Evolutionary conservation across 768 basidiomycete genomes (phyloP).

Genomic region (Tylopilus rubrobrunneus): DNA sequence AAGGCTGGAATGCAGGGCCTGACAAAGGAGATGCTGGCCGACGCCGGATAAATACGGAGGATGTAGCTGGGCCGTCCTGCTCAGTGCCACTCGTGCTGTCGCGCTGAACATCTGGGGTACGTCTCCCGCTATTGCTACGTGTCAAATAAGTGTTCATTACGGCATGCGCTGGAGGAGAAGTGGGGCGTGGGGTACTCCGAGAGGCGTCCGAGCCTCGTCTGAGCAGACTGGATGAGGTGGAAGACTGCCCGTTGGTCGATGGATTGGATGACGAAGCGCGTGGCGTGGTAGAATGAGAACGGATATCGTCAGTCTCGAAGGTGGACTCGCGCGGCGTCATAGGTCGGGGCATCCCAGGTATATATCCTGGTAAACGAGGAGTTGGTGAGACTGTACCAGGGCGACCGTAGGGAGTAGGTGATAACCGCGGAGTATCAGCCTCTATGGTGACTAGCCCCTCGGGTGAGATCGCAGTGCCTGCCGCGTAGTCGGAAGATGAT

Average conservation of each 20-base stretch:
- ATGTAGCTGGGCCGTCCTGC: slow-evolving; percentile 44
- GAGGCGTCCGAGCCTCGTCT: slow-evolving; percentile 59
- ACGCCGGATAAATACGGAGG: slow-evolving; percentile 52
- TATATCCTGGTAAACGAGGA: slow-evolving; percentile 71
- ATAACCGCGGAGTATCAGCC: slow-evolving; percentile 49
- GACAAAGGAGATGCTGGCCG: slow-evolving; percentile 74
- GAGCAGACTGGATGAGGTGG: slow-evolving; percentile 36
- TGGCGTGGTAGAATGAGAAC: slow-evolving; percentile 68
- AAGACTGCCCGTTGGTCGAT: slow-evolving; percentile 29
- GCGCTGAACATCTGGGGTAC: slow-evolving; percentile 54
- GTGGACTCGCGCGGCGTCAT: slow-evolving; percentile 80
- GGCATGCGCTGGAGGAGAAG: slow-evolving; percentile 41
- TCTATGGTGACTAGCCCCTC: slow-evolving; percentile 51
- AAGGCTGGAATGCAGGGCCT: slow-evolving; percentile 54
- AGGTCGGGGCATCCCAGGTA: slow-evolving; percentile 86
- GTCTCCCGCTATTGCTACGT: slow-evolving; percentile 60
- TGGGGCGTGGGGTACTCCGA: slow-evolving; percentile 44
- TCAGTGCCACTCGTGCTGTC: slow-evolving; percentile 34
- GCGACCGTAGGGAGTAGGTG: slow-evolving; percentile 54
- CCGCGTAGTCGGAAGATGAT: slow-evolving; percentile 46
- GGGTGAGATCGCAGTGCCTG: slow-evolving; percentile 68
- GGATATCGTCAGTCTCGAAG: slow-evolving; percentile 67
- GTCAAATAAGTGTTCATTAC: slow-evolving; percentile 46
- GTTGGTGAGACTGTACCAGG: slow-evolving; percentile 49
- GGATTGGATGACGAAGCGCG: slow-evolving; percentile 68